phyloP scores from a whole-genome alignment of 306 rosid species.

The Quercus dentata region DNA sequence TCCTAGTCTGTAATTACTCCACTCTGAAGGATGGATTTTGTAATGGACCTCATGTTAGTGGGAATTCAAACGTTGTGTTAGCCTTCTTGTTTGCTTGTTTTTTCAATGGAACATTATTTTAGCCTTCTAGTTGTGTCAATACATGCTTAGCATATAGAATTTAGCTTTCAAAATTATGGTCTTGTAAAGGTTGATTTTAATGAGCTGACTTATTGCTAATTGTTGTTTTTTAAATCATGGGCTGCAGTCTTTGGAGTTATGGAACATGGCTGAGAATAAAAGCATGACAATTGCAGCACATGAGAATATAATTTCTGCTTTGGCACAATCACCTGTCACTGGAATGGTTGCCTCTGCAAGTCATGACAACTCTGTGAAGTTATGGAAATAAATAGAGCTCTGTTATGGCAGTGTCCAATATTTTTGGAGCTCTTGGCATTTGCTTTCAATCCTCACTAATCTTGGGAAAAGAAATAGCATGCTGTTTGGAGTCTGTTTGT shows the following conservation, averaged over 20 bases:
- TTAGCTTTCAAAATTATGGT: background rate
- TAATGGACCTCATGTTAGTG: background rate
- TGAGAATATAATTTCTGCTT: slow-evolving; percentile 39
- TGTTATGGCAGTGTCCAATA: slow-evolving; percentile 12
- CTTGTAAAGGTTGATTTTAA: background rate
- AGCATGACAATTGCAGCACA: slow-evolving; percentile 46
- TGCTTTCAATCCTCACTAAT: slow-evolving; percentile 14
- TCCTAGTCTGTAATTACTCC: background rate
- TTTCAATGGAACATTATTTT: background rate
- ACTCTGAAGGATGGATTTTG: background rate
- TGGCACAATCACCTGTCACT: slow-evolving; percentile 43
- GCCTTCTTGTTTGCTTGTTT: background rate
- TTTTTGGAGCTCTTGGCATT: slow-evolving; percentile 10
- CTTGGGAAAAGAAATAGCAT: slow-evolving; percentile 10
- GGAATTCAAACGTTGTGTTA: background rate
- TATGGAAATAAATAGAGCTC: slow-evolving; percentile 38
- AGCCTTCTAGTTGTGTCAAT: background rate
- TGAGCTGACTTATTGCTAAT: background rate
- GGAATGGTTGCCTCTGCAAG: slow-evolving; percentile 61
- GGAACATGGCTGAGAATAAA: slow-evolving; percentile 53
- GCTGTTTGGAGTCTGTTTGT: background rate
- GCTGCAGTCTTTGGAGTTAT: slow-evolving; percentile 43
- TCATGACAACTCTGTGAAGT: slow-evolving; percentile 40
- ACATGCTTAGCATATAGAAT: background rate
- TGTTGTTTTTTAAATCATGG: background rate